A percentile compares a stretch with the other conserved stretches of the same genome.
phyloP scores from a whole-genome alignment of 2,329 filamentous ascomycete species.

The Venturia oleaginea region DNA sequence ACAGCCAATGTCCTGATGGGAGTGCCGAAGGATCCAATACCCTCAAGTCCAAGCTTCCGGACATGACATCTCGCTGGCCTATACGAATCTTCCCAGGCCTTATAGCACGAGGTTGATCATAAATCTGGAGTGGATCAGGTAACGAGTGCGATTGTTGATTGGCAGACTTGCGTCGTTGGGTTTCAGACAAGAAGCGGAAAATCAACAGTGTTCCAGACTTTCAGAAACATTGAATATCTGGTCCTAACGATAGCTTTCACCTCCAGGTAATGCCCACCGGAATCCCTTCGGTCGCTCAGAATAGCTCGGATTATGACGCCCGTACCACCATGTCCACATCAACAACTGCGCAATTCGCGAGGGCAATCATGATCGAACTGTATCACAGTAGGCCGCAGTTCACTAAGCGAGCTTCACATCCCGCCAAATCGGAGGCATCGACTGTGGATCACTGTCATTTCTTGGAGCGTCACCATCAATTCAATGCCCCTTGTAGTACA shows the following conservation, averaged over 20 bases:
- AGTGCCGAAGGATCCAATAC: too few relatives aligned
- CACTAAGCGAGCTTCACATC: background rate
- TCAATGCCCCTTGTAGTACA: too few relatives aligned
- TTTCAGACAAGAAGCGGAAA: slow-evolving; percentile 2
- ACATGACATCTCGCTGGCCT: background rate
- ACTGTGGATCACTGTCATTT: too few relatives aligned
- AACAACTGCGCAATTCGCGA: background rate
- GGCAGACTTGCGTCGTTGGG: background rate
- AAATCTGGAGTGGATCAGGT: background rate
- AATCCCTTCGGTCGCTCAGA: background rate
- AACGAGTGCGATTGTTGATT: background rate
- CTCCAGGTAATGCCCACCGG: background rate
- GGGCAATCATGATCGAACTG: background rate
- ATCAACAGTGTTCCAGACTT: background rate
- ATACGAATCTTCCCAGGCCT: background rate
- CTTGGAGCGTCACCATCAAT: too few relatives aligned
- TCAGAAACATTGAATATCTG: background rate
- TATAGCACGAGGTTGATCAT: background rate
- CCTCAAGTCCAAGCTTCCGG: background rate
- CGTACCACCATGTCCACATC: background rate
- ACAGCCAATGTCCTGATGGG: background rate
- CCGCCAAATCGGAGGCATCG: background rate
- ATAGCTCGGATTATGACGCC: background rate
- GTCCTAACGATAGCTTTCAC: background rate
- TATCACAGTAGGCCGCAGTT: background rate